Evolutionary conservation across 2,329 filamentous ascomycete genomes (phyloP).

Genomic region (Aspergillus ochraceoroseus): DNA sequence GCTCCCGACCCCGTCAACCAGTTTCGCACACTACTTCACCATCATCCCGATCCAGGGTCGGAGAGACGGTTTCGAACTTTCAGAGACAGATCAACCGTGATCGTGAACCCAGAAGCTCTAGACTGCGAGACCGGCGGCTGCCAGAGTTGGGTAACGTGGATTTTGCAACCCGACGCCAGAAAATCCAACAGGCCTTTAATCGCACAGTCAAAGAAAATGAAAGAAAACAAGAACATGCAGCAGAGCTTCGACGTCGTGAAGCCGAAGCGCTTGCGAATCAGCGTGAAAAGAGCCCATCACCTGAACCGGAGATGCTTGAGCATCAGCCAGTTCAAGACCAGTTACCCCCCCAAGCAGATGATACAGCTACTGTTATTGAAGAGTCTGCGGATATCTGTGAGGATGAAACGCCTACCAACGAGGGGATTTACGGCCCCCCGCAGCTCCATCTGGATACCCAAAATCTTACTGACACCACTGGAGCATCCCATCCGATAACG

Average conservation of each 20-base stretch:
- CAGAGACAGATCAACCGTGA: slow-evolving; percentile 37
- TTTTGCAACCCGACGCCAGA: slow-evolving; percentile 74
- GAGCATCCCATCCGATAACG: slow-evolving; percentile 20
- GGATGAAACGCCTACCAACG: slow-evolving; percentile 13
- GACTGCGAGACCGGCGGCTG: slow-evolving; percentile 43
- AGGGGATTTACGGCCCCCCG: slow-evolving; percentile 16
- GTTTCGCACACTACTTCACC: slow-evolving; percentile 70
- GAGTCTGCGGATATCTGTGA: slow-evolving; percentile 15
- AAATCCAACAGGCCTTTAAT: slow-evolving; percentile 79
- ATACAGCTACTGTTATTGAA: slow-evolving; percentile 26
- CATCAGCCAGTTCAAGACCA: slow-evolving; percentile 10
- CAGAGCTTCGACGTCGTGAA: slow-evolving; percentile 47
- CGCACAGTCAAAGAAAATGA: slow-evolving; percentile 69
- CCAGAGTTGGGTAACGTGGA: slow-evolving; percentile 71
- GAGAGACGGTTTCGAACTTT: slow-evolving; percentile 51
- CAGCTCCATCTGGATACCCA: slow-evolving; percentile 30
- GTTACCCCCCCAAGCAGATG: slow-evolving; percentile 12
- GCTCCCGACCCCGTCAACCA: slow-evolving; percentile 73
- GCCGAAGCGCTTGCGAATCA: slow-evolving; percentile 46
- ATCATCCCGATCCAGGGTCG: slow-evolving; percentile 61
- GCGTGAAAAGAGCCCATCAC: slow-evolving; percentile 39
- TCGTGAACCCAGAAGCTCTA: slow-evolving; percentile 30
- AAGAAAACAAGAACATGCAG: slow-evolving; percentile 54
- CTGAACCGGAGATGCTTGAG: slow-evolving; percentile 23
- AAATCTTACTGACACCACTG: slow-evolving; percentile 10